Evolutionary conservation across 148 eudicot species (phyloP).

Genomic region (Mesembryanthemum crystallinum): DNA sequence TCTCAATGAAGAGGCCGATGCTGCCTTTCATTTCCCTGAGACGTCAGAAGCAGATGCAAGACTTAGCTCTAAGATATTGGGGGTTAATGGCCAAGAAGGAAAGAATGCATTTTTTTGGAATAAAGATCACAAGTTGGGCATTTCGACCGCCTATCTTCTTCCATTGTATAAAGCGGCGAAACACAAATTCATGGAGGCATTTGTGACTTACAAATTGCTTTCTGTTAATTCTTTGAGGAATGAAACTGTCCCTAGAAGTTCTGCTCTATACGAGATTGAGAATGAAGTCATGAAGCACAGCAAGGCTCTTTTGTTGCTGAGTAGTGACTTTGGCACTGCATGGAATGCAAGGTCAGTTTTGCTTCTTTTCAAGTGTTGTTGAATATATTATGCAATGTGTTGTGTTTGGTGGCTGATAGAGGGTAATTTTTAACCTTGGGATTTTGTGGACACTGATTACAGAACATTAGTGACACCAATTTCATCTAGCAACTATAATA

Average conservation of each 20-base stretch:
- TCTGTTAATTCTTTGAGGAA: constrained; percentile 11
- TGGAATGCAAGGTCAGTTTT: constrained; percentile 80
- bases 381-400: neutral
- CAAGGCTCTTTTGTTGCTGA: constrained; percentile 69
- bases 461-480: neutral
- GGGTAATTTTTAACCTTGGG: neutral
- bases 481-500: neutral
- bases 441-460: neutral
- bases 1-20: constrained; percentile 44
- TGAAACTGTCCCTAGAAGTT: constrained; percentile 17
- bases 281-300: constrained; percentile 72
- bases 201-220: constrained; percentile 38
- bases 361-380: neutral
- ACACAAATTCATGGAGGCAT: constrained; percentile 49
- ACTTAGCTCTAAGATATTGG: constrained; percentile 12
- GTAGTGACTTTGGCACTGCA: constrained; percentile 84
- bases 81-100: constrained; percentile 17
- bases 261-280: constrained; percentile 33
- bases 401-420: neutral
- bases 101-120: constrained; percentile 53
- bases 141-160: constrained; percentile 58
- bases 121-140: constrained; percentile 77
- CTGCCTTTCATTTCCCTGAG: constrained; percentile 17
- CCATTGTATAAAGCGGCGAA: constrained; percentile 70
- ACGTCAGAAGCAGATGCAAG: constrained; percentile 26